Conservation (phyloP, 208 protist genomes). For the Wallacemonas sp. region DNA sequence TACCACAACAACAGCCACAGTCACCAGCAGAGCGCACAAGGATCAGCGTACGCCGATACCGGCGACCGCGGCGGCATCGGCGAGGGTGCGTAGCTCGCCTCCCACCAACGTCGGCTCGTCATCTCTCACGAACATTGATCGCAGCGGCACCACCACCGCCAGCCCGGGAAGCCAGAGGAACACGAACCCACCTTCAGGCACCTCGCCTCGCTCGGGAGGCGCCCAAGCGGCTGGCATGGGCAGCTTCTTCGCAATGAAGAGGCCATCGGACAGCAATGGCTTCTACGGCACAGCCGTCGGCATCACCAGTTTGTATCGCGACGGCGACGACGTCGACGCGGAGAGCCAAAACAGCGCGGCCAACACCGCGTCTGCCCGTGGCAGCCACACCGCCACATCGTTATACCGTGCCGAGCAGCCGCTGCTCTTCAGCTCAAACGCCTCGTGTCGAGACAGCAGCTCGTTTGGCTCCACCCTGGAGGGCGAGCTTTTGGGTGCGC, state of each 20-base stretch:
- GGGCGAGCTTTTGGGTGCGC: neutral
- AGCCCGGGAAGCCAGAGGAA: too few relatives aligned
- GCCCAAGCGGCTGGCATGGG: neutral
- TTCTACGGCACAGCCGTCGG: neutral
- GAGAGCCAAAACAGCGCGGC: too few relatives aligned
- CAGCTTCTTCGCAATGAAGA: neutral
- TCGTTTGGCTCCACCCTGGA: neutral
- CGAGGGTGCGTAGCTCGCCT: too few relatives aligned
- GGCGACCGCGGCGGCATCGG: neutral
- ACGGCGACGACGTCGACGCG: too few relatives aligned
- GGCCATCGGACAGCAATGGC: too few relatives aligned
- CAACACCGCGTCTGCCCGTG: too few relatives aligned
- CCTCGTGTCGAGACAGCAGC: neutral
- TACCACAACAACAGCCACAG: neutral
- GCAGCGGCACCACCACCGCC: too few relatives aligned
- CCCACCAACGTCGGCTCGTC: too few relatives aligned
- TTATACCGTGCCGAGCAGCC: slow-evolving; percentile 1
- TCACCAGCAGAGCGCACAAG: neutral
- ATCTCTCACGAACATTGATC: too few relatives aligned
- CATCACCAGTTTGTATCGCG: slow-evolving; percentile 10
- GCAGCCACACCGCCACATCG: neutral
- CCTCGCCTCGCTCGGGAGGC: too few relatives aligned
- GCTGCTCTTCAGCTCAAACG: neutral
- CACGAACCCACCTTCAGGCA: too few relatives aligned
- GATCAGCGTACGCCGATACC: neutral